Percentiles rank a stretch among this genome's conserved stretches.
Evolutionary conservation across 768 basidiomycete species (phyloP).

Genomic region (Suillus subaureus): DNA sequence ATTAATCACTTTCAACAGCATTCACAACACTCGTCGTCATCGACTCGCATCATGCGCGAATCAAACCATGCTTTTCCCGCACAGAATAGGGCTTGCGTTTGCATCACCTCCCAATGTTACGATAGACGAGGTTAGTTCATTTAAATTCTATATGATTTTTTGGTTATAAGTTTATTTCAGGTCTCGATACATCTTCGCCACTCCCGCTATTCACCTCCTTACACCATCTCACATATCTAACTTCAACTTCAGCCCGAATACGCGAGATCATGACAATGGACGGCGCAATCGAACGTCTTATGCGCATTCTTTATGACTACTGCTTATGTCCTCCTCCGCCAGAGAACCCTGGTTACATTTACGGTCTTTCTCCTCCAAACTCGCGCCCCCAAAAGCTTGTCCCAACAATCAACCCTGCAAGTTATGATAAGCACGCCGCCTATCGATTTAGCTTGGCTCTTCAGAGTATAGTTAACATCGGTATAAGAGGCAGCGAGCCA

Average conservation of each 20-base stretch:
- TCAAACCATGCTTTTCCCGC: slow-evolving; percentile 94
- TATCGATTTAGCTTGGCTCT: slow-evolving; percentile 93
- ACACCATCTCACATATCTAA: slow-evolving; percentile 94
- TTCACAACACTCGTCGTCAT: slow-evolving; percentile 17
- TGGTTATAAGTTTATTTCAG: slow-evolving; percentile 28
- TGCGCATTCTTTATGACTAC: slow-evolving; percentile 88
- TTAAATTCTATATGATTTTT: slow-evolving; percentile 5
- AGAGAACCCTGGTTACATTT: slow-evolving; percentile 73
- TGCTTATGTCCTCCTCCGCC: slow-evolving; percentile 83
- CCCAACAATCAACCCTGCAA: slow-evolving; percentile 66
- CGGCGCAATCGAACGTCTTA: slow-evolving; percentile 94
- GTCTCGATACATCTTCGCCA: slow-evolving; percentile 56
- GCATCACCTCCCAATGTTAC: slow-evolving; percentile 92
- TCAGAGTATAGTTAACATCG: slow-evolving; percentile 96
- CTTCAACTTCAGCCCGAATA: slow-evolving; percentile 95
- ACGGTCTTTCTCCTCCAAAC: slow-evolving; percentile 73
- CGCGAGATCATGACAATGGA: slow-evolving; percentile 98
- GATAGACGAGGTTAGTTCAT: slow-evolving; percentile 81
- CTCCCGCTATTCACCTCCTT: slow-evolving; percentile 89
- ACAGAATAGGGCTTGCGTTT: slow-evolving; percentile 94
- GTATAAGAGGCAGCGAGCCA: slow-evolving; percentile 90
- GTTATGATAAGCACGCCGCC: slow-evolving; percentile 82
- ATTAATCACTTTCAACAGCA: background rate
- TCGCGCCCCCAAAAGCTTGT: slow-evolving; percentile 54
- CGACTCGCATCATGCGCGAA: slow-evolving; percentile 71